These are phyloP conservation scores for Lactarius akahatsu DNA, from an alignment of 768 basidiomycete species.

Conservation along the genomic window DNA sequence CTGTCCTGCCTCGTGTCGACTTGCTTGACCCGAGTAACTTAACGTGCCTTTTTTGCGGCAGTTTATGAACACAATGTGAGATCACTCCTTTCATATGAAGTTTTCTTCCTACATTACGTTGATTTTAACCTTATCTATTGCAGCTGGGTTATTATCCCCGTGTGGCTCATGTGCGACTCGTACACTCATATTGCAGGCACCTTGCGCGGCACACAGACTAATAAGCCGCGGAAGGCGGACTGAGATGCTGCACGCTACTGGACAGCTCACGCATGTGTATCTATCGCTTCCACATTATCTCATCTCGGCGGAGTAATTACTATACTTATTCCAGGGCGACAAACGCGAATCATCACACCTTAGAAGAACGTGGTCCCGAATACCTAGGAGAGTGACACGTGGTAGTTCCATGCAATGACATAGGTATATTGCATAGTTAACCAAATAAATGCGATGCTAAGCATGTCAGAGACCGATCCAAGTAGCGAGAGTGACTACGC, in stretches of 20 bases:
- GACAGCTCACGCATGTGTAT: background rate
- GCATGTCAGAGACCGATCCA: conserved; percentile 6
- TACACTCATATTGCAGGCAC: conserved; percentile 66
- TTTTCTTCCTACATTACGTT: conserved; percentile 1
- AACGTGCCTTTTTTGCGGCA: conserved; percentile 32
- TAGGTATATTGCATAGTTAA: conserved; percentile 8
- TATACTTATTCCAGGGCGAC: background rate
- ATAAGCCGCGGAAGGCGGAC: conserved; percentile 15
- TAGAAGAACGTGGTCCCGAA: background rate
- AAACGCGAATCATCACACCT: background rate
- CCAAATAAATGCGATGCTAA: conserved; percentile 7
- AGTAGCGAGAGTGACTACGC: conserved; percentile 1
- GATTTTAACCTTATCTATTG: conserved; percentile 15
- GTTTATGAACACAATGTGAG: conserved; percentile 83
- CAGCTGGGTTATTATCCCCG: conserved; percentile 79
- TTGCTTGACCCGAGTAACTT: background rate
- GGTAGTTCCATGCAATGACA: background rate
- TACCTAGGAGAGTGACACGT: background rate
- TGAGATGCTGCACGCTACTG: background rate
- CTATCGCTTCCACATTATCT: conserved; percentile 3
- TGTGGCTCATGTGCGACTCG: conserved; percentile 77
- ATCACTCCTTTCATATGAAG: conserved; percentile 18
- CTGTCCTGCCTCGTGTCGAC: conserved; percentile 42
- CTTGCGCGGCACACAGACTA: conserved; percentile 41
- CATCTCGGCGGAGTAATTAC: background rate